Conservation (phyloP, 2,329 filamentous ascomycete genomes). For the Fusarium sp. region DNA sequence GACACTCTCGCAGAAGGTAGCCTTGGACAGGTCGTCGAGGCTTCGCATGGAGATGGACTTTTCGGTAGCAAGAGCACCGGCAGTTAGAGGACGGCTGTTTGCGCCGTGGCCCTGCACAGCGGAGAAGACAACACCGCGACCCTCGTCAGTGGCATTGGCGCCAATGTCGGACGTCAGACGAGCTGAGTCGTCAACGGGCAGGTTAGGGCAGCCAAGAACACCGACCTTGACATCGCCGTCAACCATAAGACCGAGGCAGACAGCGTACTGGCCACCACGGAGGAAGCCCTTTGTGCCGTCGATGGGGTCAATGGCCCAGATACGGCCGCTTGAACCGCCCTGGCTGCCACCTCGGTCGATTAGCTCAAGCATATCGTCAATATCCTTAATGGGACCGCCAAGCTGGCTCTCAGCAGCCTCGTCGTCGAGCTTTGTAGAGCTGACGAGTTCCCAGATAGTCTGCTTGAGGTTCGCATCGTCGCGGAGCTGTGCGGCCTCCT, state of each 20-base stretch:
- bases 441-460: constrained; percentile 87
- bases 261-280: constrained; percentile 95
- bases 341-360: constrained; percentile 78
- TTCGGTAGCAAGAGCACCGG: constrained; percentile 64
- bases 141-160: constrained; percentile 79
- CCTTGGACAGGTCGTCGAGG: constrained; percentile 79
- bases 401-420: constrained; percentile 72
- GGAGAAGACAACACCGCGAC: constrained; percentile 89
- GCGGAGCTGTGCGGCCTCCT: constrained; percentile 87
- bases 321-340: constrained; percentile 81
- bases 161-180: constrained; percentile 77
- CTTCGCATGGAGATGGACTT: constrained; percentile 85
- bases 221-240: constrained; percentile 95
- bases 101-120: constrained; percentile 86
- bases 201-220: constrained; percentile 94
- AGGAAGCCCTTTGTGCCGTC: constrained; percentile 98
- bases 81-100: constrained; percentile 79
- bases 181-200: constrained; percentile 84
- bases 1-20: constrained; percentile 97
- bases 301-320: constrained; percentile 98
- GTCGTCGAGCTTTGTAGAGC: constrained; percentile 75
- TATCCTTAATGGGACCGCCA: constrained; percentile 77
- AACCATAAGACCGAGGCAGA: constrained; percentile 92
- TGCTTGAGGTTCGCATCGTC: constrained; percentile 76
- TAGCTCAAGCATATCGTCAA: constrained; percentile 76